Conservation (phyloP, 2,329 filamentous ascomycete genomes). For the Apiospora koreana region DNA sequence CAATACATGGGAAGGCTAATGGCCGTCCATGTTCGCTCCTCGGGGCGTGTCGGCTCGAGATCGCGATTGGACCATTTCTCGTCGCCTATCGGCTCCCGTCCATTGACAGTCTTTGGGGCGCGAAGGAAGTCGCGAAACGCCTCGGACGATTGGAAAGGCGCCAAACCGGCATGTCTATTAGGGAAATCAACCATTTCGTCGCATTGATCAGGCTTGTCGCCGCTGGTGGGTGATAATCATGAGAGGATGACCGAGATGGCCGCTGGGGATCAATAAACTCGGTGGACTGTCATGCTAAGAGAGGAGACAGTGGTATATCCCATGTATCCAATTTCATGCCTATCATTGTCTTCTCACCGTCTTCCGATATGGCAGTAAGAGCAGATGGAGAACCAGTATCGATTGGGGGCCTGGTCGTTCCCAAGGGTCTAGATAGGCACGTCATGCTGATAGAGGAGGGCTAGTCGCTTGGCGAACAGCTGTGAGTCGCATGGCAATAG, state of each 20-base stretch:
- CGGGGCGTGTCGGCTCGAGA: conserved; percentile 29
- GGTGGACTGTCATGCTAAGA: background rate
- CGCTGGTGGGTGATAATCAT: background rate
- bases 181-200: background rate
- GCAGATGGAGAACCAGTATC: background rate
- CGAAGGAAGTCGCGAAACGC: conserved; percentile 26
- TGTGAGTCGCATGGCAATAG: background rate
- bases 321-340: background rate
- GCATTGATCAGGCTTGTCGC: background rate
- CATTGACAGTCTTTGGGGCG: conserved; percentile 21
- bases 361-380: background rate
- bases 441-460: background rate
- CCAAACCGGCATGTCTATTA: conserved; percentile 15
- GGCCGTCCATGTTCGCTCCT: conserved; percentile 32
- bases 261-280: background rate
- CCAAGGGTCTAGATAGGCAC: background rate
- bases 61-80: conserved; percentile 33
- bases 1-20: conserved; percentile 30
- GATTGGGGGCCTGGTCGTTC: background rate
- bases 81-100: conserved; percentile 23
- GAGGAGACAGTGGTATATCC: background rate
- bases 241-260: background rate
- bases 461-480: background rate
- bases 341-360: background rate
- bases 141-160: conserved; percentile 25